phyloP scores from a whole-genome alignment of 2,329 filamentous ascomycete genomes.

The Apiospora koreana region DNA sequence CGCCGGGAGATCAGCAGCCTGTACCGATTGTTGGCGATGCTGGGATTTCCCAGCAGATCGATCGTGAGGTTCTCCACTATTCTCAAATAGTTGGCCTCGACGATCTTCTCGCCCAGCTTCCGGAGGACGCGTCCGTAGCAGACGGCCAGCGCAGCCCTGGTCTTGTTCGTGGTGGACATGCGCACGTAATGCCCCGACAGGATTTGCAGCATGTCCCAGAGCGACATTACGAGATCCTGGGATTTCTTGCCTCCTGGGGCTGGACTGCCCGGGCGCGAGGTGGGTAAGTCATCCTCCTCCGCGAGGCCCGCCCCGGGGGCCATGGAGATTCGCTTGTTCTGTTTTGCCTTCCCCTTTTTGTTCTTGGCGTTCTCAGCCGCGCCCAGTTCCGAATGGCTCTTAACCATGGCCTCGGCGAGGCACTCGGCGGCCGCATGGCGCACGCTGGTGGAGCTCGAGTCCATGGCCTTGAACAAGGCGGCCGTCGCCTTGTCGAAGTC shows the following conservation, averaged over 20 bases:
- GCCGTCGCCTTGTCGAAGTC: slow-evolving; percentile 90
- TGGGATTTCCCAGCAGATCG: slow-evolving; percentile 76
- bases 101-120: slow-evolving; percentile 76
- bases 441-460: slow-evolving; percentile 73
- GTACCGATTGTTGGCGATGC: slow-evolving; percentile 82
- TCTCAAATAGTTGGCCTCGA: slow-evolving; percentile 79
- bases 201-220: slow-evolving; percentile 76
- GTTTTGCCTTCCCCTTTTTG: slow-evolving; percentile 65
- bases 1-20: slow-evolving; percentile 81
- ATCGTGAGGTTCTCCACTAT: slow-evolving; percentile 80
- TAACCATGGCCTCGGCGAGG: slow-evolving; percentile 79
- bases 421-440: slow-evolving; percentile 86
- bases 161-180: slow-evolving; percentile 75
- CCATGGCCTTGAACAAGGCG: slow-evolving; percentile 82
- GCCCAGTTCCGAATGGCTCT: slow-evolving; percentile 70
- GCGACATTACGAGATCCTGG: slow-evolving; percentile 70
- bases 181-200: slow-evolving; percentile 81
- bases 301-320: slow-evolving; percentile 64
- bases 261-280: slow-evolving; percentile 70
- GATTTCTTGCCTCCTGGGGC: slow-evolving; percentile 66
- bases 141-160: slow-evolving; percentile 79
- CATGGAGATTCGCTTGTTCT: slow-evolving; percentile 58
- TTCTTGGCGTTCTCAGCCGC: slow-evolving; percentile 49
- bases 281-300: slow-evolving; percentile 66
- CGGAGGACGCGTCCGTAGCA: slow-evolving; percentile 84